Base-by-base conservation (phyloP, 805 yeast genomes). In the Metschnikowia matae region DNA sequence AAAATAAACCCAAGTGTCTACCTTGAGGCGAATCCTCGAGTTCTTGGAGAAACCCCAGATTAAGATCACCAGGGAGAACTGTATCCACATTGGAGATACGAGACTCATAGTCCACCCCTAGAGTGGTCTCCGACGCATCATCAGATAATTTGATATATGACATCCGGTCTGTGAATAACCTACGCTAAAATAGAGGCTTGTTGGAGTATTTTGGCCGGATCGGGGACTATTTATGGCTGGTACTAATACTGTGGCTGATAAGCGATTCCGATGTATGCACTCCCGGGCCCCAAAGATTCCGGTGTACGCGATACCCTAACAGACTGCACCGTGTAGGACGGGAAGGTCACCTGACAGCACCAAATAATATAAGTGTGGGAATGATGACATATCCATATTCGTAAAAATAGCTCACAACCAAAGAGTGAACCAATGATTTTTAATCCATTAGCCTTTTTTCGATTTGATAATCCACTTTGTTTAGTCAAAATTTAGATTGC, bases 11-110 rank as follows among this genome's bases (percentile, higher is more conserved):
- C 53, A 87, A 63, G 64, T 85, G 89, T 36, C 92, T 70, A 1
- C 92, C 92, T 56, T 84, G 89, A 0, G 91, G 91, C 1, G 78
- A 66, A 20, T 80, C 83, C 55, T 79, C 83, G 17, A 68, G 61
- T 35, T 66, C 68, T 35, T 63, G 69, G 17, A 71, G 55, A 48
- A 48, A 53, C 13, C 44, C 43, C n/a, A 23, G 20, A 8, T 21
- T 38, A 15, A 32, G 34, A 14, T 40, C 49, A 4, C 39, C 47
- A 17, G 37, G 47, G n/a, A 44, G 49, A 4, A 52, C 31, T 10
- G 46, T 39, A n/a, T 29, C 26, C 18, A 45, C 23, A 8, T 29
- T 46, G 29, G 50, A 40, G n/a, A 48, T n/a, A 33, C 34, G 40
- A 17, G 50, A 36, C 31, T 54, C 58, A 32, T 46, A 47, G 20